Conservation (phyloP, 177 flowering plant species). For the Vitis hybrid region DNA sequence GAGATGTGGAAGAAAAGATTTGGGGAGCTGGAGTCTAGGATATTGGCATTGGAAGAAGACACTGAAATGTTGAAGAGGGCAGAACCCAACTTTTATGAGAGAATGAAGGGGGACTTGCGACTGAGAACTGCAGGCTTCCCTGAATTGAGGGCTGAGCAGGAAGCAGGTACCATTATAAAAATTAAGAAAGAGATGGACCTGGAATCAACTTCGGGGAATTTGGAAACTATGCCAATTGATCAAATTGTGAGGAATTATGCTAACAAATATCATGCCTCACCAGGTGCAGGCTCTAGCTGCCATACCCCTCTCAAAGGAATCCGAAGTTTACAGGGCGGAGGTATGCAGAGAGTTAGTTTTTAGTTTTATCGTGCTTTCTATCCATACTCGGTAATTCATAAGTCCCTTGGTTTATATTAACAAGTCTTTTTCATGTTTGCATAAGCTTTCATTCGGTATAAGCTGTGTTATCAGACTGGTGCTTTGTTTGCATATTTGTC, state of each 20-base stretch:
- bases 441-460: too few relatives aligned
- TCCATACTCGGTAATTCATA: background rate
- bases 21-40: background rate
- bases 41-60: conserved; percentile 10
- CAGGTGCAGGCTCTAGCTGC: background rate
- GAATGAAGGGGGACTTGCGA: background rate
- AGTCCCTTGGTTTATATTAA: background rate
- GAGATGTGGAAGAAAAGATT: background rate
- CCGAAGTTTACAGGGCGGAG: background rate
- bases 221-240: background rate
- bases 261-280: background rate
- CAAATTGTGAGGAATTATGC: background rate
- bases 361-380: background rate
- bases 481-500: too few relatives aligned
- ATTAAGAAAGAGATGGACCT: background rate
- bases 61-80: background rate
- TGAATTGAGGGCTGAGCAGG: background rate
- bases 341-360: background rate
- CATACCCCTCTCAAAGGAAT: background rate
- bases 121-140: background rate
- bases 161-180: background rate
- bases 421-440: background rate
- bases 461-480: too few relatives aligned
- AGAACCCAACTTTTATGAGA: too few relatives aligned
- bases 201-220: background rate